Percentiles rank a stretch among this genome's conserved stretches.
Conservation (phyloP, 2,329 filamentous ascomycete species). For the Amylocarpus encephaloides region DNA sequence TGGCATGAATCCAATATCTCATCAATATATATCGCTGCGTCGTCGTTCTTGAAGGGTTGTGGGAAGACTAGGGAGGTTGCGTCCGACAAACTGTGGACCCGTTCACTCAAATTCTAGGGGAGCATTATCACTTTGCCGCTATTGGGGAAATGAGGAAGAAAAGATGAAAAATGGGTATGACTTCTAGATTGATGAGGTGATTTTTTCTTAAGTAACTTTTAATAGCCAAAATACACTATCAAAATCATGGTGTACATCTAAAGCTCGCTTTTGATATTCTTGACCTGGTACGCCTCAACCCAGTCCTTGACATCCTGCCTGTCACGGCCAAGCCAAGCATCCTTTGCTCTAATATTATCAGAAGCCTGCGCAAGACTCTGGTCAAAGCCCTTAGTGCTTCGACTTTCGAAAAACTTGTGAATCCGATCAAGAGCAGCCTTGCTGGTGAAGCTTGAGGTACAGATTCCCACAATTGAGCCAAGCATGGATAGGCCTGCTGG, state of each 20-base stretch:
- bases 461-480: constrained; percentile 74
- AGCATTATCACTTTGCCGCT: too few relatives aligned
- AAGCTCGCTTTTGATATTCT: constrained; percentile 28
- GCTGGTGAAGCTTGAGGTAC: constrained; percentile 73
- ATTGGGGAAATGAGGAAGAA: too few relatives aligned
- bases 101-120: background rate
- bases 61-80: too few relatives aligned
- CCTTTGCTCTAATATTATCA: constrained; percentile 79
- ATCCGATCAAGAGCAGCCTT: constrained; percentile 70
- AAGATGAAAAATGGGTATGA: too few relatives aligned
- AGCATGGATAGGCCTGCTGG: constrained; percentile 85
- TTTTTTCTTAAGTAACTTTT: too few relatives aligned
- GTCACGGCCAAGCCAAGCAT: constrained; percentile 73
- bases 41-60: too few relatives aligned
- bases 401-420: constrained; percentile 71
- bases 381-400: constrained; percentile 83
- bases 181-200: too few relatives aligned
- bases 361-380: constrained; percentile 83
- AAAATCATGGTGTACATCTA: constrained; percentile 11
- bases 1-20: too few relatives aligned
- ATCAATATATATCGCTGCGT: too few relatives aligned
- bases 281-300: constrained; percentile 52
- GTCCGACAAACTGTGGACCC: too few relatives aligned
- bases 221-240: too few relatives aligned
- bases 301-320: constrained; percentile 67